Percentiles rank a stretch among this genome's conserved stretches.
These are phyloP conservation scores for Ophiostoma angusticollis DNA, from an alignment of 2,329 filamentous ascomycete species.

Conservation along the genomic window DNA sequence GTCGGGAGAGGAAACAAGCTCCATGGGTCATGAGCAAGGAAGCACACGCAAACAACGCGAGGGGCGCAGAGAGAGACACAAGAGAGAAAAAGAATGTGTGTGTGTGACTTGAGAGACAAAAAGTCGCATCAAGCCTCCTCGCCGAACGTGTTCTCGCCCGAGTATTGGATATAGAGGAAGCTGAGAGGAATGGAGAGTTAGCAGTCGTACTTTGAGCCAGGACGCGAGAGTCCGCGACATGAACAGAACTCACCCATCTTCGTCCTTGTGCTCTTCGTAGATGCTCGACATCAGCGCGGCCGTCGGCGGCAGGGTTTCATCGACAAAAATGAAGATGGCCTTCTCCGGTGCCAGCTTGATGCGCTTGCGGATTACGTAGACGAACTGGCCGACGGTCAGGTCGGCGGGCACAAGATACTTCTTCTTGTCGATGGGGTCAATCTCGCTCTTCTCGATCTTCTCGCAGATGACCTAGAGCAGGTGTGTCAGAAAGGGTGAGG, in stretches of 20 bases:
- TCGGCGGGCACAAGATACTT: constrained; percentile 98
- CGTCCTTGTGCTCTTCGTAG: constrained; percentile 96
- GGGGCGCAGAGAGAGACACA: no score
- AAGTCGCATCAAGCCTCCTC: constrained; percentile 13
- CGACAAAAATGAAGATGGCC: constrained; percentile 99
- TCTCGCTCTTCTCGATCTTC: constrained; percentile 98
- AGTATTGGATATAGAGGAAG: constrained; percentile 99
- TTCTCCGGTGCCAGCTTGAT: constrained; percentile 99
- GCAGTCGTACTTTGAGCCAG: no score
- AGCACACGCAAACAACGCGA: no score
- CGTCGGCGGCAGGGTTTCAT: constrained; percentile 91
- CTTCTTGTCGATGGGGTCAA: constrained; percentile 99
- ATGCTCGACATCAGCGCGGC: constrained; percentile 98
- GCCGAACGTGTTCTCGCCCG: constrained; percentile 98
- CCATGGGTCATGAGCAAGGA: no score
- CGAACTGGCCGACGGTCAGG: constrained; percentile 93
- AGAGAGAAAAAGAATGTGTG: no score
- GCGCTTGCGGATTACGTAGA: constrained; percentile 99
- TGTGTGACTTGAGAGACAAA: neutral
- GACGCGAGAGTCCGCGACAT: no score
- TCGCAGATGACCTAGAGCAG: constrained; percentile 85
- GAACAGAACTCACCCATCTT: constrained; percentile 50
- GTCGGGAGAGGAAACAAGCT: no score
- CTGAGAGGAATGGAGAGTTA: constrained; percentile 33
- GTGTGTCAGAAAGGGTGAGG: constrained; percentile 3